Base-by-base conservation (phyloP, 805 yeast species). In the Wickerhamiella lipophila region DNA sequence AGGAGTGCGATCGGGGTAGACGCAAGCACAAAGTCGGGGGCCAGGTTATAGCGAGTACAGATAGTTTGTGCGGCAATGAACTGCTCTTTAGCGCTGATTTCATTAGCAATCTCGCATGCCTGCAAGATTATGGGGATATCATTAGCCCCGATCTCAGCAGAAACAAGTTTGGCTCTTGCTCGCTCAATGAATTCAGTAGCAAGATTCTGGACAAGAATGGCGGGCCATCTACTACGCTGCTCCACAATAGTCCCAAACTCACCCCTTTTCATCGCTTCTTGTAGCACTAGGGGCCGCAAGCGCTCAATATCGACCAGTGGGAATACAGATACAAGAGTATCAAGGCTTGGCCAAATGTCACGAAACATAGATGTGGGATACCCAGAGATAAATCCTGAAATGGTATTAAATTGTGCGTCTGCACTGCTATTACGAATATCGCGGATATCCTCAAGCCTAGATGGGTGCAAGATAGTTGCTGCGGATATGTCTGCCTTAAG, bases 1-100 rank as follows among this genome's bases (percentile, higher is more conserved):
- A 64, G 55, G 25, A 62, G 55, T 23, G 58, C 56, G 18, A 58
- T 52, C 1, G 64, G 59, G 25, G 56, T 34, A n/a, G 53, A 48
- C n/a, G 16, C 32, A 34, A 53, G 39, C 21, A 40, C 47, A 34
- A 23, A 47, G 7, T 30, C 35, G 18, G 54, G 42, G 50, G 58
- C 45, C 41, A 53, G 16, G 13, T 49, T 35, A 44, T 48, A 48
- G 38, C 55, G 18, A 18, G 51, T 13, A 34, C 48, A 6, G 8
- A 44, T 38, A 5, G 38, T 9, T 13, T 23, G 22, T 2, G 15
- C 40, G 15, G 47, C 47, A 21, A 6, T 25, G 9, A 34, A 34
- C 16, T 35, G 27, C 21, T 34, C 29, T 3, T 19, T 16, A 11
- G n/a, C 19, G 11, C 21, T 6, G 19, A 5, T 15, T 7, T 40